phyloP scores from a whole-genome alignment of 495 filamentous ascomycete genomes.

The Letharia lupina region DNA sequence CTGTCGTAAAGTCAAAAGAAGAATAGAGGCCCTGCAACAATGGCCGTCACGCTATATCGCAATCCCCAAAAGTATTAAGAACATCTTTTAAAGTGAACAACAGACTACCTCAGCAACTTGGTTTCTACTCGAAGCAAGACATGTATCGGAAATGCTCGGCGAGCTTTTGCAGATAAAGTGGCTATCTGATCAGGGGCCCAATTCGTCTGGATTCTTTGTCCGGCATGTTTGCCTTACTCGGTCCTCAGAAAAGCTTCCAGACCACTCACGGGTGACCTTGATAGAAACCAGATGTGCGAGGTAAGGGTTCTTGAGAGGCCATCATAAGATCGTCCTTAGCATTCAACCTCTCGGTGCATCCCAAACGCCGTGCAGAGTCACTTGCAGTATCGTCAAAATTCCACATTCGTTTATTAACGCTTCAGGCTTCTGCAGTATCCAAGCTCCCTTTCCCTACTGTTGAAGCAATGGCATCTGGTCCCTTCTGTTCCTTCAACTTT shows the following conservation, averaged over 20 bases:
- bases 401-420: neutral
- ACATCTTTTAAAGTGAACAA: too few species aligned
- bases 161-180: neutral
- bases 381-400: neutral
- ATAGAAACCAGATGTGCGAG: neutral
- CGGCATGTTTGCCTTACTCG: neutral
- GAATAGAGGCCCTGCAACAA: neutral
- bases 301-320: neutral
- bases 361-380: neutral
- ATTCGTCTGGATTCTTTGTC: neutral
- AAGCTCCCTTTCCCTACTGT: constrained; percentile 58
- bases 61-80: neutral
- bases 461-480: constrained; percentile 44
- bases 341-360: neutral
- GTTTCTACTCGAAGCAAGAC: neutral
- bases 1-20: neutral
- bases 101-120: neutral
- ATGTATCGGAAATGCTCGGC: neutral
- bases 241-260: neutral
- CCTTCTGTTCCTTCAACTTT: constrained; percentile 75
- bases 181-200: neutral
- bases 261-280: neutral
- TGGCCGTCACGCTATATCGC: neutral
- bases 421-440: constrained; percentile 49
- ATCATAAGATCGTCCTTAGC: neutral